A percentile compares a stretch with the other conserved stretches of the same genome.
Evolutionary conservation across 148 eudicot genomes (phyloP).

Genomic region (Chenopodium formosanum): DNA sequence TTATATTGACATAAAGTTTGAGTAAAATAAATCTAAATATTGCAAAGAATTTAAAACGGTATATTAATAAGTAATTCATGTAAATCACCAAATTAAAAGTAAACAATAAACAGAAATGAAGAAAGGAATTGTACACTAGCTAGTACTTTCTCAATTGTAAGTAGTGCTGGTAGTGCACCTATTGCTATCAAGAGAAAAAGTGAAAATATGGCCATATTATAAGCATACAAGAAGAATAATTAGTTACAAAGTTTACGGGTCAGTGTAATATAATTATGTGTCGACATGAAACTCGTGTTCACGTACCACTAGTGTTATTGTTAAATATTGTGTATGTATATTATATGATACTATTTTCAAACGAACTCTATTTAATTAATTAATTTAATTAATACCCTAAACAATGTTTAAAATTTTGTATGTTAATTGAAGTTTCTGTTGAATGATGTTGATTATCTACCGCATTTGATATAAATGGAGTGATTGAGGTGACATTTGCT

Average conservation of each 20-base stretch:
- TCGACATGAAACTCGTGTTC: conserved; percentile 19
- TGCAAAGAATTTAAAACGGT: too few species aligned
- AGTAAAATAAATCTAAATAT: too few species aligned
- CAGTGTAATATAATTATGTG: background rate
- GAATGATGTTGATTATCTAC: conserved; percentile 54
- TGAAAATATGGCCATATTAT: conserved; percentile 7
- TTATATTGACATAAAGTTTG: too few species aligned
- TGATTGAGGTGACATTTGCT: conserved; percentile 46
- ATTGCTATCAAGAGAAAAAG: conserved; percentile 9
- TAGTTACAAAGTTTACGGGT: conserved; percentile 19
- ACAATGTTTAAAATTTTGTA: background rate
- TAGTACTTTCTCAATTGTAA: background rate
- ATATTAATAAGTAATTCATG: too few species aligned
- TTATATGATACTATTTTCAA: background rate
- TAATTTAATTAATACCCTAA: background rate
- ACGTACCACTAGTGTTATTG: background rate
- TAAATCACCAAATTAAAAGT: too few species aligned
- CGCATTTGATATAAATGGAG: conserved; percentile 46
- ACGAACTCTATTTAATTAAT: background rate
- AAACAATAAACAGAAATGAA: background rate
- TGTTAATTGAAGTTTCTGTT: conserved; percentile 14
- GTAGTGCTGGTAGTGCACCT: background rate
- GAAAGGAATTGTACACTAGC: background rate
- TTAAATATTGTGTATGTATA: background rate
- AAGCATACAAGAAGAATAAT: conserved; percentile 5